Base-by-base conservation (phyloP, 2,329 filamentous ascomycete species). In the Nigrospora sphaerica region DNA sequence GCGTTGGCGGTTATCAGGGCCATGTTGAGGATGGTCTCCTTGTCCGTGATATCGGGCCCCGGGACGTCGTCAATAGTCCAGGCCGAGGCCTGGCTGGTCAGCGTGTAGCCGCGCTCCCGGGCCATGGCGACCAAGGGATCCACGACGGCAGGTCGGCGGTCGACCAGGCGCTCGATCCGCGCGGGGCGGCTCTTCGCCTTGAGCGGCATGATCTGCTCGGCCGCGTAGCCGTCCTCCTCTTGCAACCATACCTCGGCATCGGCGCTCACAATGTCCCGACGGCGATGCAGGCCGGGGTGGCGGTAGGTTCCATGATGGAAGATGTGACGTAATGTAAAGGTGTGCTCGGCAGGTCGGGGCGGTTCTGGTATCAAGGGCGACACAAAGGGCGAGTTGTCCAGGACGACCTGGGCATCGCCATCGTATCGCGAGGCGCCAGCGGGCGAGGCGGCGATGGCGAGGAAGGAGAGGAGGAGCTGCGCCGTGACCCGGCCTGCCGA, bases 1-100 rank as follows among this genome's bases (percentile, higher is more conserved):
- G 93, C 90, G 61, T 97, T 83, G 42, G 89, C 81, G 1, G 91
- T 85, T 81, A 97, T 95, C 55, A 85, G 81, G 1, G 93, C 92
- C 60, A 97, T 78, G 41, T 78, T 88, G 53, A 97, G 62, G 12
- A 98, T 76, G 0, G 89, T 95, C 49, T 85, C 77, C 65, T 88
- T 93, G 63, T 96, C 87, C 4, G 86, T 88, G 39, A 95, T 70
- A 63, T 97, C 85, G 2, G 93, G 93, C 0, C 83, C 86, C 0
- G 80, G 62, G 0, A 96, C 72, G 40, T 88, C 79, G 54, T 97
- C 92, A 53, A 86, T 70, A 0, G 84, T 85, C 93, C 93, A 98
- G 43, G 85, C 86, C 1, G 83, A 83, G 1, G 83, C 76, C 12
- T 83, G 81, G 38, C 95, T 74, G 17, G 79, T 74, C 45, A 83